Evolutionary conservation across 345 rosid genomes (phyloP), one percentile per base, ranked within the genome.

Genomic region (Trapa bicornis): DNA sequence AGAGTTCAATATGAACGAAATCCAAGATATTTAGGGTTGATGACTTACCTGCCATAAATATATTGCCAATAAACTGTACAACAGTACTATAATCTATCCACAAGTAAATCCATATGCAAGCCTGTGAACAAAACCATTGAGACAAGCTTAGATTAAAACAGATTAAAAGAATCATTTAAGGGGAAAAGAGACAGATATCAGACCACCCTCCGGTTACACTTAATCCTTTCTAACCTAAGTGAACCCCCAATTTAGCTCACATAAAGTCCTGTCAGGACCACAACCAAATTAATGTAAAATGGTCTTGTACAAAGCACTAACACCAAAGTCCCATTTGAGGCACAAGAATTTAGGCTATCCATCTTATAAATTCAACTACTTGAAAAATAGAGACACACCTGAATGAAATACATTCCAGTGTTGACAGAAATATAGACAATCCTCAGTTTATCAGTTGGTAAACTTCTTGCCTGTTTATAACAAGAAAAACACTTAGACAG

Each of bases 371-470:
- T 17, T 38, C 10, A 39, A 10, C 22, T 22, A 6, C 37, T n/a
- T 50, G 32, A 60, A 53, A 32, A 61, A 7, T 45, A 45, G 66
- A 48, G 2, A 68, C 72, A 16, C 38, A 91, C 99, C 99, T 95
- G 99, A 71, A 89, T 71, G 42, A 89, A 70, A 72, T 95, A 95
- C 10, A 95, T 76, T 64, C 43, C 84, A 60, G 52, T 83, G 32
- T 91, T 95, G 76, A 85, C 81, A 45, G 81, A 68, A 53, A 89
- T 72, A 76, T 86, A 95, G 36, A 80, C 70, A 4, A 82, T 75
- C 76, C 89, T 78, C 67, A 95, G 92, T 79, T 86, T 89, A 81
- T 89, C 96, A 10, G 99, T 83, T 37, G 99, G 97, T 75, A 95
- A 80, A 79, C 94, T 87, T 81, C 96, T 86, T 42, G 99, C 99